Base-by-base conservation (phyloP, 495 filamentous ascomycete species). In the Arthonia radiata region DNA sequence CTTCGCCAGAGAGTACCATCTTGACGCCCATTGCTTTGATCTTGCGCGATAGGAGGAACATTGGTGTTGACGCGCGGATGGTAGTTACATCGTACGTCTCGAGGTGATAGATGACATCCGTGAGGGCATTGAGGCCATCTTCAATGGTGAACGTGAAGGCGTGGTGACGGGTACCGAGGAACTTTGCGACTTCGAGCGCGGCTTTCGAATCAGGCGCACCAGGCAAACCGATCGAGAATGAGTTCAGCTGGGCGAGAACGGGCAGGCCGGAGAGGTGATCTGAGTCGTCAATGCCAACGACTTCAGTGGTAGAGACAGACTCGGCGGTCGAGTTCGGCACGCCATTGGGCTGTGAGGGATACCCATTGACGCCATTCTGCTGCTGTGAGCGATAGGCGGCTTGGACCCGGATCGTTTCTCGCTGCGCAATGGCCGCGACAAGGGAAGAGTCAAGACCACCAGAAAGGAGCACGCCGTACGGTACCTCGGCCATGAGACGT, bases 11-110 rank as follows among this genome's bases (percentile, higher is more conserved):
- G 23, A 97, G 61, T 31, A 97, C 86, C 86, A 97, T 97, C 65
- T 97, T 97, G 30, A 97, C 78, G 34, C 86, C 89, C 63, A 92
- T 72, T 11, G 80, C 86, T 60, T 97, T 97, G 59, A 97, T 94
- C 56, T 94, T 97, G 40, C 86, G 73, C 36, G 75, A 79, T 9
- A 97, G 67, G 27, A 97, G 61, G 55, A 90, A 97, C 86, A 97
- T 97, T 30, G 86, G 86, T 4, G 86, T 97, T 12, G 89, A 94
- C 22, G 86, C 86, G 49, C 86, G 79, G 47, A 97, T 91, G 10
- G 86, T 97, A 30, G 86, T 97, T 10, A 97, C 89, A 50, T 97
- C 86, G 53, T 76, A 97, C 10, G 78, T 78, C 57, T 97, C 86
- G 31, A 97, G 66, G 51, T 97, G 89, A 53, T 76, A 92, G 40